These are phyloP conservation scores for Phytophthora agathidicida DNA, from an alignment of 352 stramenopile genomes.

Conservation along the genomic window DNA sequence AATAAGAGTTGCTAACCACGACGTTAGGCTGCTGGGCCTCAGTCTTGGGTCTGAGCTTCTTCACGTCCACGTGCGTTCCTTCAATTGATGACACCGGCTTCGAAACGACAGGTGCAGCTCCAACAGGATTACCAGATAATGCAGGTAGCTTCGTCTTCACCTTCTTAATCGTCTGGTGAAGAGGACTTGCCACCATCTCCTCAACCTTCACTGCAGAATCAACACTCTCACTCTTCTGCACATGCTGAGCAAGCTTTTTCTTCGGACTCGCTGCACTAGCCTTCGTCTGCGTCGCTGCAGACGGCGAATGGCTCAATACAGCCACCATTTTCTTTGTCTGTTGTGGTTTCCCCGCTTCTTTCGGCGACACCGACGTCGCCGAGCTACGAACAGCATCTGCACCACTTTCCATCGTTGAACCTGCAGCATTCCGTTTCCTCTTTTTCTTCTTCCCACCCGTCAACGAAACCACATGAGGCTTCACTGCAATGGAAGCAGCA, in stretches of 20 bases:
- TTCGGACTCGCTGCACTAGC: conserved; percentile 9
- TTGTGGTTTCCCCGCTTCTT: conserved; percentile 3
- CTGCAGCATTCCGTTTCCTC: conserved; percentile 7
- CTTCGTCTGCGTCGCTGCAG: neutral
- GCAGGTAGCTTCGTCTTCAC: neutral
- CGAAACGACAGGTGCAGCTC: too few relatives aligned
- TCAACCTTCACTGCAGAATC: conserved; percentile 10
- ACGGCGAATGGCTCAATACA: conserved; percentile 4
- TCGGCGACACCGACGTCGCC: neutral
- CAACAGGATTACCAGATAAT: neutral
- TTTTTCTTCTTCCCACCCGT: conserved; percentile 37
- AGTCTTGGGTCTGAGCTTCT: neutral
- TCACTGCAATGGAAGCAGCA: conserved; percentile 2
- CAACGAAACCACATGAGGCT: conserved; percentile 29
- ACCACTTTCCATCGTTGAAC: neutral
- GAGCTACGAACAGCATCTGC: too few relatives aligned
- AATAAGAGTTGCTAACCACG: neutral
- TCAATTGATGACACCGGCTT: neutral
- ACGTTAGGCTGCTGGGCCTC: neutral
- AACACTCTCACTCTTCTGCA: neutral
- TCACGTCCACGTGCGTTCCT: neutral
- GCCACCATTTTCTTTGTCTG: conserved; percentile 14
- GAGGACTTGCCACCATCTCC: neutral
- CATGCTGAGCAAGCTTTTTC: conserved; percentile 8
- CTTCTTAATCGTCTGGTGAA: conserved; percentile 12